phyloP scores from a whole-genome alignment of 495 filamentous ascomycete species.

The Penicillium roqueforti region DNA sequence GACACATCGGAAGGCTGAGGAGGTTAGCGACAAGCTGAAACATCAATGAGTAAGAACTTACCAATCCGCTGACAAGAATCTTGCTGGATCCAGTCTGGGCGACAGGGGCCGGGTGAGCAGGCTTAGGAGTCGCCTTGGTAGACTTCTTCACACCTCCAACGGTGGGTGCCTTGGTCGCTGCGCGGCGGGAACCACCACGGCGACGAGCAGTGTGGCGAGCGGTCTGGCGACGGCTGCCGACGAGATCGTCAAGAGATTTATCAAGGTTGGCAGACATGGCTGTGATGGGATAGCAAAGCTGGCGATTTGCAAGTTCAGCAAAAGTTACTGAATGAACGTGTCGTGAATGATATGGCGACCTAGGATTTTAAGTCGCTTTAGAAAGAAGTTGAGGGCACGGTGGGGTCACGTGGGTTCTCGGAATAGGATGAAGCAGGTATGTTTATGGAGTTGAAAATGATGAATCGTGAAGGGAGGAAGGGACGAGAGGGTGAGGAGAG shows the following conservation, averaged over 20 bases:
- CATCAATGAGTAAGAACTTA: slow-evolving; percentile 47
- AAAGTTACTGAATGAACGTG: slow-evolving; percentile 16
- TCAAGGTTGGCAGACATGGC: slow-evolving; percentile 90
- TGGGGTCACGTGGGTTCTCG: background rate
- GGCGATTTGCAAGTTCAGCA: slow-evolving; percentile 11
- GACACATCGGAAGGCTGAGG: slow-evolving; percentile 85
- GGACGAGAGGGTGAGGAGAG: slow-evolving; percentile 15
- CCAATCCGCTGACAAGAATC: slow-evolving; percentile 96
- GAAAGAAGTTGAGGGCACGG: background rate
- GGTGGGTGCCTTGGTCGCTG: slow-evolving; percentile 48
- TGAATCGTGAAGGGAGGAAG: background rate
- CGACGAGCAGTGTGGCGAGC: slow-evolving; percentile 35
- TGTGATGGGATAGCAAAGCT: slow-evolving; percentile 15
- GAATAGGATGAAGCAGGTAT: background rate
- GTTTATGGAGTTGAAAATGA: background rate
- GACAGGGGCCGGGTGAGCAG: slow-evolving; percentile 58
- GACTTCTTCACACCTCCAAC: slow-evolving; percentile 87
- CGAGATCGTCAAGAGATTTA: slow-evolving; percentile 91
- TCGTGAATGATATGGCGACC: slow-evolving; percentile 4
- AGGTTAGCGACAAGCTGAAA: slow-evolving; percentile 44
- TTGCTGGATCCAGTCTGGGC: slow-evolving; percentile 68
- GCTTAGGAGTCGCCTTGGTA: slow-evolving; percentile 59
- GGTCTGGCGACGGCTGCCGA: slow-evolving; percentile 66
- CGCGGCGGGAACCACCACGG: slow-evolving; percentile 47
- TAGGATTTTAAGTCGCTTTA: slow-evolving; percentile 16